These are phyloP conservation scores for Colletotrichum limetticola DNA, from an alignment of 2,329 filamentous ascomycete genomes.

Conservation along the genomic window DNA sequence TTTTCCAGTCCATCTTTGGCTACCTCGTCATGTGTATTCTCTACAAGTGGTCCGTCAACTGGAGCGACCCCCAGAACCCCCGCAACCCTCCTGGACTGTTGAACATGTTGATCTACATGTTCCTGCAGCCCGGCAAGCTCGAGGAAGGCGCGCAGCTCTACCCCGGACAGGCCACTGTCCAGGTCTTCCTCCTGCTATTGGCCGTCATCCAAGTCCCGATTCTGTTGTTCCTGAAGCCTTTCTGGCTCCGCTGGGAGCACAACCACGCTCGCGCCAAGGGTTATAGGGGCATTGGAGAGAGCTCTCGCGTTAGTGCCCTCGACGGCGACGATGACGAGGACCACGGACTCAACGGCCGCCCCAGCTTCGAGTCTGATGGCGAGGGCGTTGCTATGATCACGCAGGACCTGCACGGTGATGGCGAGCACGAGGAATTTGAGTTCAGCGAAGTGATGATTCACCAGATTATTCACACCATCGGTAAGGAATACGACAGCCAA, in stretches of 20 bases:
- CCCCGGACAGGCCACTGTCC: slow-evolving; percentile 78
- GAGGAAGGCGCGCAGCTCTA: slow-evolving; percentile 76
- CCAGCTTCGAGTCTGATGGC: slow-evolving; percentile 71
- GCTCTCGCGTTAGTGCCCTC: slow-evolving; percentile 85
- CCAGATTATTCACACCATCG: slow-evolving; percentile 98
- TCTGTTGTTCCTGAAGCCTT: slow-evolving; percentile 92
- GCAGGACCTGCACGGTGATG: slow-evolving; percentile 78
- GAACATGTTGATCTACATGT: slow-evolving; percentile 99
- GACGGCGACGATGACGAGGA: slow-evolving; percentile 86
- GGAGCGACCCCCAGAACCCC: slow-evolving; percentile 69
- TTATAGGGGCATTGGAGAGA: slow-evolving; percentile 94
- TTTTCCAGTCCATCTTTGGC: slow-evolving; percentile 99
- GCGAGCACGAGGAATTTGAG: slow-evolving; percentile 96
- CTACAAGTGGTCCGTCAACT: slow-evolving; percentile 97
- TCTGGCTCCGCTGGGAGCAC: slow-evolving; percentile 94
- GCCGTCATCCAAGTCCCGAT: slow-evolving; percentile 90
- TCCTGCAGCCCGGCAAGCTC: slow-evolving; percentile 82
- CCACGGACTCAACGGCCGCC: slow-evolving; percentile 69
- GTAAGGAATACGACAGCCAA: slow-evolving; percentile 62
- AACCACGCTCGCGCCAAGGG: slow-evolving; percentile 88
- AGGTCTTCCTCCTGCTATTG: slow-evolving; percentile 81
- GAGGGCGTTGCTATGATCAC: slow-evolving; percentile 91
- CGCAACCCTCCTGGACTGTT: slow-evolving; percentile 84
- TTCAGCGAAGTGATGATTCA: slow-evolving; percentile 99
- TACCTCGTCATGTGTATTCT: slow-evolving; percentile 94